A percentile compares a stretch with the other conserved stretches of the same genome.
Conservation (phyloP, 1,284 basidiomycete species). For the Exobasidium rhododendri region DNA sequence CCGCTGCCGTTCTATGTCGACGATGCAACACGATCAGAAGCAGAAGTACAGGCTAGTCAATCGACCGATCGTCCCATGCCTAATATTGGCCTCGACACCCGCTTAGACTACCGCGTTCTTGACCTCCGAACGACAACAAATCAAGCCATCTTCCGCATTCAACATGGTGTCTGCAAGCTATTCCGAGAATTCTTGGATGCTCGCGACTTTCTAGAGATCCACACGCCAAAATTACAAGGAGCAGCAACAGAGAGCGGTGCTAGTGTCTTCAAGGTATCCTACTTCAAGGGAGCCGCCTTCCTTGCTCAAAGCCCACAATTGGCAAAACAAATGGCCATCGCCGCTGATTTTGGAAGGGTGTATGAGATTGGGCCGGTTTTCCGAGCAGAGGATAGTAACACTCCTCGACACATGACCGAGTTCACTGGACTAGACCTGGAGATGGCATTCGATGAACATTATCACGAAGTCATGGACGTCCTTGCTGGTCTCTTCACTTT, state of each 20-base stretch:
- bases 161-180: constrained; percentile 78
- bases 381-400: constrained; percentile 97
- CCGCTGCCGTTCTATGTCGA: constrained; percentile 85
- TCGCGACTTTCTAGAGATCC: constrained; percentile 85
- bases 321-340: constrained; percentile 98
- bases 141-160: constrained; percentile 91
- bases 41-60: constrained; percentile 63
- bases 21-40: constrained; percentile 82
- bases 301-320: constrained; percentile 95
- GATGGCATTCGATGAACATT: constrained; percentile 97
- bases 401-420: constrained; percentile 96
- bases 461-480: constrained; percentile 68
- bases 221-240: constrained; percentile 94
- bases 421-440: constrained; percentile 98
- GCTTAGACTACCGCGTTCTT: constrained; percentile 89
- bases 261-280: constrained; percentile 94
- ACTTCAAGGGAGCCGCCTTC: constrained; percentile 94
- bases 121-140: constrained; percentile 93
- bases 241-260: constrained; percentile 96
- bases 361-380: constrained; percentile 94
- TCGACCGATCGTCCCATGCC: constrained; percentile 50
- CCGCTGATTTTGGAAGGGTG: constrained; percentile 94
- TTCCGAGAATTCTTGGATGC: constrained; percentile 81
- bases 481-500: constrained; percentile 51
- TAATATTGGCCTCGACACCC: constrained; percentile 65